phyloP scores from a whole-genome alignment of 768 basidiomycete species.

The Pisolithus marmoratus region DNA sequence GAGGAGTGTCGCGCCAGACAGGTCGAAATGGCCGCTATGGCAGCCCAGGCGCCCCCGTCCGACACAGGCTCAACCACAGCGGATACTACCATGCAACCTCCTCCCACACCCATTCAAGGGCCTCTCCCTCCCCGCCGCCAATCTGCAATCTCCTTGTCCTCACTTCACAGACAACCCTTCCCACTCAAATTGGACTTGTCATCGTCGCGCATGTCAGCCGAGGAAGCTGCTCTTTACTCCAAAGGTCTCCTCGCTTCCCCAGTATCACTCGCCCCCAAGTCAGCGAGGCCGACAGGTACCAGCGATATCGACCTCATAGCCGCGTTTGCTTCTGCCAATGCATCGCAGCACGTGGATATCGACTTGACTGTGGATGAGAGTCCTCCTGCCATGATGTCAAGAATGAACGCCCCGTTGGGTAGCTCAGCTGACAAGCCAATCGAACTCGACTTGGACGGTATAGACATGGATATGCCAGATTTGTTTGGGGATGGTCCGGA shows the following conservation, averaged over 20 bases:
- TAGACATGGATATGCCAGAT: conserved; percentile 60
- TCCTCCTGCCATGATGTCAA: conserved; percentile 19
- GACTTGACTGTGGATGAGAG: conserved; percentile 50
- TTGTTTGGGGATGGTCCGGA: conserved; percentile 50
- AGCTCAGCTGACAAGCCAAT: conserved; percentile 77
- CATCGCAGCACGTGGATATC: conserved; percentile 40
- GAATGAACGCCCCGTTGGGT: conserved; percentile 37
- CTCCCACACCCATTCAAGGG: conserved; percentile 27
- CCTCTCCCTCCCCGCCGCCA: conserved; percentile 47
- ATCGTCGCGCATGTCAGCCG: conserved; percentile 57
- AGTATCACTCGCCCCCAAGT: conserved; percentile 76
- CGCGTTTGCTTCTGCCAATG: conserved; percentile 41
- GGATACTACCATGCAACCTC: conserved; percentile 16
- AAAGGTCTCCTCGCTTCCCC: conserved; percentile 64
- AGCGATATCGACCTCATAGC: conserved; percentile 64
- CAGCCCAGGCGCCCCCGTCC: conserved; percentile 20
- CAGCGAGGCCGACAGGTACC: conserved; percentile 55
- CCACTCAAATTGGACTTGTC: conserved; percentile 80
- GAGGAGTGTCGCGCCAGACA: conserved; percentile 51
- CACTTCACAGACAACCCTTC: conserved; percentile 64
- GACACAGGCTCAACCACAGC: conserved; percentile 17
- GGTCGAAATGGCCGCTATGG: conserved; percentile 39
- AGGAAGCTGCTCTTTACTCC: conserved; percentile 52
- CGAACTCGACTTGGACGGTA: conserved; percentile 66
- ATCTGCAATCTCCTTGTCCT: conserved; percentile 76